phyloP scores from a whole-genome alignment of 768 basidiomycete species.

The Chalciporus sphaerocephalus region DNA sequence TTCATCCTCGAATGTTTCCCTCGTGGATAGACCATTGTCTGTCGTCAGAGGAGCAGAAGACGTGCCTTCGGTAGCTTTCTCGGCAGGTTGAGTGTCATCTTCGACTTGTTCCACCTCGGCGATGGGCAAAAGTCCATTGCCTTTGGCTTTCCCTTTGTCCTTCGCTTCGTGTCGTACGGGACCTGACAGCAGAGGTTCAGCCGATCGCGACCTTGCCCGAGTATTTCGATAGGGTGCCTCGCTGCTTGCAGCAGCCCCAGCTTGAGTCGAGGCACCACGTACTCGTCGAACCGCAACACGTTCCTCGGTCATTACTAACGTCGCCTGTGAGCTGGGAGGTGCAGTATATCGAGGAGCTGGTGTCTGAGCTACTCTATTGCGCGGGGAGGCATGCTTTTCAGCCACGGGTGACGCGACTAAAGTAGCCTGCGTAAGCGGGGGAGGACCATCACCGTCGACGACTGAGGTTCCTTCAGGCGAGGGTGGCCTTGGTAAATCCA shows the following conservation, averaged over 20 bases:
- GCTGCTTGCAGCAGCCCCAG: background rate
- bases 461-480: background rate
- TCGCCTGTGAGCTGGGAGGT: slow-evolving; percentile 12
- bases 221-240: slow-evolving; percentile 17
- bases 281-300: background rate
- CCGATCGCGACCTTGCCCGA: slow-evolving; percentile 22
- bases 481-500: background rate
- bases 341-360: background rate
- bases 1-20: slow-evolving; percentile 20
- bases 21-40: background rate
- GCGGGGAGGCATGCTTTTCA: background rate
- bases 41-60: background rate
- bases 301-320: slow-evolving; percentile 3
- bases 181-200: slow-evolving; percentile 9
- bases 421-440: slow-evolving; percentile 24
- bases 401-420: slow-evolving; percentile 20
- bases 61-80: background rate
- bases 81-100: background rate
- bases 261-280: slow-evolving; percentile 4
- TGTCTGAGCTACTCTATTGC: background rate
- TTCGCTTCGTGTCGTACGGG: background rate
- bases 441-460: slow-evolving; percentile 6
- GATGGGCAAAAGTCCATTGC: background rate
- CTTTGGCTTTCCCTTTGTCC: slow-evolving; percentile 8
- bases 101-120: slow-evolving; percentile 6